Base-by-base conservation (phyloP, 106 monocot species). In the Cymbidium sinense region DNA sequence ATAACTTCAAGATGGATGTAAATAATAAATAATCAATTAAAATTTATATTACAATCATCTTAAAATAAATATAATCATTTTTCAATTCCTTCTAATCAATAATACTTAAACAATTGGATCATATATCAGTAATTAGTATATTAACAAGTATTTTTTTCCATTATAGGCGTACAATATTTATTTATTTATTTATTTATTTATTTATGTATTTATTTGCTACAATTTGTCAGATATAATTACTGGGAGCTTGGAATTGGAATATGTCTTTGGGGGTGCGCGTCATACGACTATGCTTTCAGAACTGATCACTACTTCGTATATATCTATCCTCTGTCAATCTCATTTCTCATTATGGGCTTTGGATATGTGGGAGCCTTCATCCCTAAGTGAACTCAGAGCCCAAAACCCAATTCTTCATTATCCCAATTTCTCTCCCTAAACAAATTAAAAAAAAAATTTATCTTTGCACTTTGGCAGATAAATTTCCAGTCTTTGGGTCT, bases 341-440 rank as follows among this genome's bases (percentile, higher is more conserved):
- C 89, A 30, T 89, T 83, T 73, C 44, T 86, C 9, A 77, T 89
- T 15, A 89, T 89, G 86, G 86, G 76, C 9, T 81, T 86, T 27
- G 89, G 86, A 11, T 85, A 81, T n/a, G 79, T 89, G 23, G 89
- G 89, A 31, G 77, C 74, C 33, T 74, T 80, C 35, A 27, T 83
- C 20, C 69, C 80, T 6, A 37, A n/a, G 7, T 18, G 36, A 65
- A 79, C 31, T 34, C 67, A 67, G 4, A 67, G 33, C 61, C 3
- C 31, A 33, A 54, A 54, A 19, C 21, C 54, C 12, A 17, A 15
- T 54, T 54, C 17, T 50, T n/a, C n/a, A n/a, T n/a, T n/a, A n/a
- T n/a, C n/a, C n/a, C n/a, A n/a, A n/a, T n/a, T n/a, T n/a, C n/a
- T n/a, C n/a, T n/a, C n/a, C n/a, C n/a, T n/a, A n/a, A n/a, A 41